Conservation (phyloP, 805 yeast genomes). For the Teunomyces pallodes region DNA sequence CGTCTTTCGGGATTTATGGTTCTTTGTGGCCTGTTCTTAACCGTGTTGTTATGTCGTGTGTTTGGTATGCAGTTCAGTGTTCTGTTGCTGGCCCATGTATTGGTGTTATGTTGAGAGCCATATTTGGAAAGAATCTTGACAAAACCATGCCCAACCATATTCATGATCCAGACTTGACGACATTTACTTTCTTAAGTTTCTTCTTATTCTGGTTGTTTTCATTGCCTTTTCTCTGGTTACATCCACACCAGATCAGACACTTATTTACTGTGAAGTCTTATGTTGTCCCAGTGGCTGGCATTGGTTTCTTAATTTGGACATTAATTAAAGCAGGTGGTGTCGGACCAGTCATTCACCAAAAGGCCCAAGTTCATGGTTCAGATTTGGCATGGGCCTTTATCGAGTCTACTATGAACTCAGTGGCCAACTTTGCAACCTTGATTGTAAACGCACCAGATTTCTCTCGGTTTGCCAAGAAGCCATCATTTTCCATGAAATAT, state of each 20-base stretch:
- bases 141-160: slow-evolving; percentile 63
- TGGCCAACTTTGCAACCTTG: slow-evolving; percentile 87
- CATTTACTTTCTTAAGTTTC: slow-evolving; percentile 71
- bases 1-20: slow-evolving; percentile 85
- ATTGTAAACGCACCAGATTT: slow-evolving; percentile 89
- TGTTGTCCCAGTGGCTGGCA: slow-evolving; percentile 78
- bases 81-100: slow-evolving; percentile 86
- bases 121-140: slow-evolving; percentile 63
- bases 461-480: slow-evolving; percentile 68
- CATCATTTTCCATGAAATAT: slow-evolving; percentile 38
- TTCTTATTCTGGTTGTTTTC: slow-evolving; percentile 80
- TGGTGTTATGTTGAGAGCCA: slow-evolving; percentile 67
- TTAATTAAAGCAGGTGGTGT: slow-evolving; percentile 75
- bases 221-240: slow-evolving; percentile 76
- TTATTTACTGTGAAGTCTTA: slow-evolving; percentile 80
- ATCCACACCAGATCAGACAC: slow-evolving; percentile 80
- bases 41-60: slow-evolving; percentile 81
- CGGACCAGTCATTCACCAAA: slow-evolving; percentile 66
- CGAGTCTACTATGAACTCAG: slow-evolving; percentile 70
- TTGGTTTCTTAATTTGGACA: slow-evolving; percentile 83
- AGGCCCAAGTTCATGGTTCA: slow-evolving; percentile 48
- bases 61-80: slow-evolving; percentile 87
- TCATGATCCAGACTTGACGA: slow-evolving; percentile 58
- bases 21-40: slow-evolving; percentile 85
- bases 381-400: slow-evolving; percentile 83